phyloP scores from a whole-genome alignment of 2,329 filamentous ascomycete genomes.

The Salinomyces thailandicus region DNA sequence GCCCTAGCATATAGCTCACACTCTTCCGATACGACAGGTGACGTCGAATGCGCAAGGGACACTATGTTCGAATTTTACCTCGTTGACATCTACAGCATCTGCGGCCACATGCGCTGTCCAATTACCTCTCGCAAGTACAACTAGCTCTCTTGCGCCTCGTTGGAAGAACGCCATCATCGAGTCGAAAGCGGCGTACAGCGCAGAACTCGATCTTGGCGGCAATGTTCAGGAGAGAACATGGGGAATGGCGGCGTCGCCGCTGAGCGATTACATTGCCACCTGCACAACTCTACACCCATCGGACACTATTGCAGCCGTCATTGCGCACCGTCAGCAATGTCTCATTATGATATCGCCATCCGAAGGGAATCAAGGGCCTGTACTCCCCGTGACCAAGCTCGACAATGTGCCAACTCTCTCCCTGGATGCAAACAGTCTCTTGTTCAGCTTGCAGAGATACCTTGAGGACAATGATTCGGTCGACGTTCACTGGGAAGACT shows the following conservation, averaged over 20 bases:
- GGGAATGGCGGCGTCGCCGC: constrained; percentile 41
- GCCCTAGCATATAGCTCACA: no score
- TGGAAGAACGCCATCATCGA: constrained; percentile 33
- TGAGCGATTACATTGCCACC: constrained; percentile 38
- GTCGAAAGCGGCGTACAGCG: constrained; percentile 35
- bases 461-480: no score
- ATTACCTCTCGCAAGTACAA: constrained; percentile 15
- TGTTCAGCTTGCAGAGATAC: no score
- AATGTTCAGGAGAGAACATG: constrained; percentile 42
- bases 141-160: constrained; percentile 13
- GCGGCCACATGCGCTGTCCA: constrained; percentile 21
- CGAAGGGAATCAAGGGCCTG: no score
- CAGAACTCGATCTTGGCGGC: constrained; percentile 40
- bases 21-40: no score
- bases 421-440: no score
- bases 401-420: no score
- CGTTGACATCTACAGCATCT: constrained; percentile 26
- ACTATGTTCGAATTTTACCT: constrained; percentile 27
- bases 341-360: not conserved
- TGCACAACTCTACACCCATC: constrained; percentile 46
- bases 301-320: constrained; percentile 47
- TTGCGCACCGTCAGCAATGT: not conserved
- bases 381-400: no score
- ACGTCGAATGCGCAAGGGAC: no score
- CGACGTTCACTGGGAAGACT: no score